Percentiles rank a stretch among this genome's conserved stretches.
These are phyloP conservation scores for Diatrype stigma DNA, from an alignment of 2,329 filamentous ascomycete genomes.

Conservation along the genomic window DNA sequence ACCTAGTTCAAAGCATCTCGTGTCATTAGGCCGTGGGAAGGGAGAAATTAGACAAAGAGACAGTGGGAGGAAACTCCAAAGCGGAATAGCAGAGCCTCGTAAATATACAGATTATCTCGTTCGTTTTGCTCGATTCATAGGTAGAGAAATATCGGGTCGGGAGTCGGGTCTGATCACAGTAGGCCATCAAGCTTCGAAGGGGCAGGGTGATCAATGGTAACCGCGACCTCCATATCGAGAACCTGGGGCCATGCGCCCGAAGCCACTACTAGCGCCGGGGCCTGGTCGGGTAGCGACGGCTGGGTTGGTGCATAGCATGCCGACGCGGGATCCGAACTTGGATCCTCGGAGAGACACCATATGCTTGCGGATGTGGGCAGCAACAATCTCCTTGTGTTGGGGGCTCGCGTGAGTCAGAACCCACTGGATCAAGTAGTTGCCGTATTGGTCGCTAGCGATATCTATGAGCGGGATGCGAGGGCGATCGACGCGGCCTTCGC, in stretches of 20 bases:
- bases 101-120: background rate
- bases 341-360: constrained; percentile 98
- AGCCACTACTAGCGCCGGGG: constrained; percentile 67
- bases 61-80: constrained; percentile 15
- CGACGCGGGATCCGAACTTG: constrained; percentile 96
- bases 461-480: constrained; percentile 96
- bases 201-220: constrained; percentile 46
- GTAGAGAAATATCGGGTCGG: background rate
- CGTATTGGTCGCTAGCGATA: constrained; percentile 97
- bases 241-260: constrained; percentile 55
- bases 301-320: constrained; percentile 98
- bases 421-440: constrained; percentile 97
- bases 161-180: background rate
- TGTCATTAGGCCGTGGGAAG: constrained; percentile 17
- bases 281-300: constrained; percentile 84
- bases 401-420: constrained; percentile 83
- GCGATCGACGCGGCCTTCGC: constrained; percentile 82
- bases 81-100: constrained; percentile 2
- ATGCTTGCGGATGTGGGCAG: constrained; percentile 93
- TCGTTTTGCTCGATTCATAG: background rate
- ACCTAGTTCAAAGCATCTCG: constrained; percentile 25
- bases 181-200: constrained; percentile 6
- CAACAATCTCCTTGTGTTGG: constrained; percentile 90
- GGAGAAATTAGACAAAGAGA: constrained; percentile 13
- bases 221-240: constrained; percentile 51